Evolutionary conservation across 768 basidiomycete genomes (phyloP), one percentile per base, ranked within the genome.

Genomic region (Lactarius deliciosus): DNA sequence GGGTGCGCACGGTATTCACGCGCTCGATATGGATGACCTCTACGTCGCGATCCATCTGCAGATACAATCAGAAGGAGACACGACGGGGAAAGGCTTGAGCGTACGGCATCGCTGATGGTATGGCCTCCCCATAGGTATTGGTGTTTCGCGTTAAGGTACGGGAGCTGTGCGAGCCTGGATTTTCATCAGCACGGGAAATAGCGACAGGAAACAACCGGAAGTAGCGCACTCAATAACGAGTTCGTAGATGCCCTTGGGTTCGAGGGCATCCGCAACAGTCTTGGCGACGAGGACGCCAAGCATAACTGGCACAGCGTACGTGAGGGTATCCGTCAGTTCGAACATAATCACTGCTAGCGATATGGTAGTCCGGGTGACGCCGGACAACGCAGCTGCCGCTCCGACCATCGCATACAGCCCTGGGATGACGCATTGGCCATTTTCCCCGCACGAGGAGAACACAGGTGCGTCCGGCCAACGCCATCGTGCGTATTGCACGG

Each of bases 321-420:
- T 94, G 70, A 99, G 79, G 1, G 94, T 94, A 70, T 93, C 91
- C 4, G 96, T 96, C 50, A 98, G 81, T 74, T 98, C 96, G 73
- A 98, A 94, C 80, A 90, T 93, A 76, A 98, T 99, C 60, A 98
- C 97, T 4, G 94, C 94, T 64, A 98, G 83, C 0, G 94, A 96
- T 30, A 98, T 91, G 0, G 93, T 95, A 28, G 92, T 94, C 41
- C 93, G 81, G 61, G 96, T 98, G 18, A 98, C 96, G n/a, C 97
- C 96, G 34, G 95, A 95, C 56, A 99, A 80, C 0, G 94, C 82
- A 0, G 95, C 94, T 1, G 95, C 96, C 1, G 97, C 97, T 38
- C 97, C 97, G 30, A 94, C 91, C 92, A 97, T 96, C 5, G 94
- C 93, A 77, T 96, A 96, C 41, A 95, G 77, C 3, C 96, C 96